phyloP scores from a whole-genome alignment of 1,284 basidiomycete species.

The Blastosporella zonata region DNA sequence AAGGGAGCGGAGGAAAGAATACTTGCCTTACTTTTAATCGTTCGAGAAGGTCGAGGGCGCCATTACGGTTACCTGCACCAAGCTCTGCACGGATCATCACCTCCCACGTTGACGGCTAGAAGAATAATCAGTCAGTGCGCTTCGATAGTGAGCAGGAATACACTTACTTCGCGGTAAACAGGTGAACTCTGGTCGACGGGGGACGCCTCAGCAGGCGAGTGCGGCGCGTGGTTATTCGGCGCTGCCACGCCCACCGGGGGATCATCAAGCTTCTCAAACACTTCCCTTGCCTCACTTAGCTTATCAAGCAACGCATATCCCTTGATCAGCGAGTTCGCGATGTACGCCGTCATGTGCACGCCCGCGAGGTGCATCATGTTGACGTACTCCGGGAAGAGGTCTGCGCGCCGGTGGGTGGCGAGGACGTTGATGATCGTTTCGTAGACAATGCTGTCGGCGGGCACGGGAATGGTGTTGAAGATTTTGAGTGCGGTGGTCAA shows the following conservation, averaged over 20 bases:
- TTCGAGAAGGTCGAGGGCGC: constrained; percentile 70
- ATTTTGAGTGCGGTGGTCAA: constrained; percentile 73
- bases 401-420: constrained; percentile 75
- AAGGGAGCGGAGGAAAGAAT: not conserved
- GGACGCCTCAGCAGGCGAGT: constrained; percentile 39
- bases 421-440: constrained; percentile 91
- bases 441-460: constrained; percentile 86
- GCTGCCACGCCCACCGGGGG: constrained; percentile 86
- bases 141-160: constrained; percentile 15
- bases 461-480: constrained; percentile 73
- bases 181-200: constrained; percentile 44
- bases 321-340: constrained; percentile 91
- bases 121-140: constrained; percentile 8
- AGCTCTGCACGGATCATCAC: constrained; percentile 94
- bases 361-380: constrained; percentile 60
- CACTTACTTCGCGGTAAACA: constrained; percentile 86
- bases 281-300: constrained; percentile 64
- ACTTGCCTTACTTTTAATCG: constrained; percentile 74
- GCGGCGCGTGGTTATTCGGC: constrained; percentile 81
- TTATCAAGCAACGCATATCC: constrained; percentile 77
- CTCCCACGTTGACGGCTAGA: constrained; percentile 85
- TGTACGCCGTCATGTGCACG: constrained; percentile 93
- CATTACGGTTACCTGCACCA: constrained; percentile 68
- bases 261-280: constrained; percentile 91
- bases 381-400: constrained; percentile 75